These are phyloP conservation scores for Podospora tetraspora DNA, from an alignment of 495 filamentous ascomycete genomes.

Conservation along the genomic window DNA sequence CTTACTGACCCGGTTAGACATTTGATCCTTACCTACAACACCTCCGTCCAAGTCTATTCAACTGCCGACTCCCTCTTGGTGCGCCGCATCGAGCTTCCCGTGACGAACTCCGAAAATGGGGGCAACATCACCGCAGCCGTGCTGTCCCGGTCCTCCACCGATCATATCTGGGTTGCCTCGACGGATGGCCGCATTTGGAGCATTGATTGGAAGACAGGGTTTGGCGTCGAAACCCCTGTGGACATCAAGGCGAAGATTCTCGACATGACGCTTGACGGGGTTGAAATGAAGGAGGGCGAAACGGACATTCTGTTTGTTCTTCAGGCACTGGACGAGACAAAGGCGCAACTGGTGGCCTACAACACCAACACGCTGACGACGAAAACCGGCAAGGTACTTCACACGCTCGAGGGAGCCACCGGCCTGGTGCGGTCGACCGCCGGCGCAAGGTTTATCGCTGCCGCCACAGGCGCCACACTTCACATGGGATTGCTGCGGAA, in stretches of 20 bases:
- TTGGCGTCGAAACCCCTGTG: slow-evolving; percentile 36
- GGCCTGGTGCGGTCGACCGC: slow-evolving; percentile 29
- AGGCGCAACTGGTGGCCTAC: slow-evolving; percentile 41
- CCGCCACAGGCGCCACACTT: slow-evolving; percentile 33
- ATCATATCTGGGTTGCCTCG: slow-evolving; percentile 65
- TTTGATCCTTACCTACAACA: slow-evolving; percentile 58
- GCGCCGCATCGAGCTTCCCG: slow-evolving; percentile 50
- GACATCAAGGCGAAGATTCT: slow-evolving; percentile 36
- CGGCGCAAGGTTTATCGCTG: slow-evolving; percentile 33
- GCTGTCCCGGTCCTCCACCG: slow-evolving; percentile 53
- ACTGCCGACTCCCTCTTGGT: slow-evolving; percentile 71
- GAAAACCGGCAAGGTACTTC: slow-evolving; percentile 25
- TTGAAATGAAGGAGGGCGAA: slow-evolving; percentile 31
- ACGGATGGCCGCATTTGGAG: slow-evolving; percentile 58
- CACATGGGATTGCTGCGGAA: slow-evolving; percentile 32
- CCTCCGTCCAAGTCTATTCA: slow-evolving; percentile 73
- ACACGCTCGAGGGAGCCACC: slow-evolving; percentile 29
- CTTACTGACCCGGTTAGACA: slow-evolving; percentile 50
- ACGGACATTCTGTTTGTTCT: slow-evolving; percentile 44
- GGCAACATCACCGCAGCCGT: slow-evolving; percentile 49
- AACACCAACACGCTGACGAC: slow-evolving; percentile 24
- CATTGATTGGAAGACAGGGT: slow-evolving; percentile 71
- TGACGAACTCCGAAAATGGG: slow-evolving; percentile 21
- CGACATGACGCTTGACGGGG: slow-evolving; percentile 40
- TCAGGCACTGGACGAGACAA: slow-evolving; percentile 24